Evolutionary conservation across 2,329 filamentous ascomycete genomes (phyloP), one percentile per base, ranked within the genome.

Genomic region (Aspergillus proliferans): DNA sequence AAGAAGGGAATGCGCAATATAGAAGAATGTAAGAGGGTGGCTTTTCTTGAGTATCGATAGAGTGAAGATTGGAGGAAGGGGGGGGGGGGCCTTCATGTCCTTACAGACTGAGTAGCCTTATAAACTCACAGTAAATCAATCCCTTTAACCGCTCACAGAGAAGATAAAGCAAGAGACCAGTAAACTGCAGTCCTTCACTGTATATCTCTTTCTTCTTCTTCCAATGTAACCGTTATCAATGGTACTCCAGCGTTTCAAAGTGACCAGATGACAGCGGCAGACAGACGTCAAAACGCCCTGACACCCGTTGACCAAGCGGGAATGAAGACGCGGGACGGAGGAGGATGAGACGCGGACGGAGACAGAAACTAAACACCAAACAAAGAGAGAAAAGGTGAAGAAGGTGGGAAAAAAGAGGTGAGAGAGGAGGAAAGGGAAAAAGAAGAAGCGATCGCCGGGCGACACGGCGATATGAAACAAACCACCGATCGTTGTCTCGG

Each of bases 361-460:
- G 26, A 30, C 10, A 30, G 26, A 30, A 10, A 30, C 4, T 12
- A 30, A 30, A 30, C 26, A 30, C 26, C 9, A 12, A 30, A 26
- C 24, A 26, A 30, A 44, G 28, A 26, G 28, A 46, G 36, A 33
- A 14, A 6, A 44, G 6, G 8, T 36, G 14, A 18, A 44, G 45
- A 28, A 34, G 21, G 40, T 36, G 24, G 28, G 30, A 26, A 42
- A 24, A n/a, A 47, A 22, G 15, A 22, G 14, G 15, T 21, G 30
- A 48, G 34, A 30, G 46, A 43, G 43, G 24, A 24, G 40, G 14
- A 44, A 26, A 22, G 42, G 15, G 19, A 19, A 33, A 24, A 46
- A 48, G 36, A 43, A 40, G 42, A 41, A 52, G 50, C 41, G 44
- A 30, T 30, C 14, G 50, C 44, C 42, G 38, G 38, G 39, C 15